Base-by-base conservation (phyloP, 352 stramenopile species). In the Globisporangium yorkense region DNA sequence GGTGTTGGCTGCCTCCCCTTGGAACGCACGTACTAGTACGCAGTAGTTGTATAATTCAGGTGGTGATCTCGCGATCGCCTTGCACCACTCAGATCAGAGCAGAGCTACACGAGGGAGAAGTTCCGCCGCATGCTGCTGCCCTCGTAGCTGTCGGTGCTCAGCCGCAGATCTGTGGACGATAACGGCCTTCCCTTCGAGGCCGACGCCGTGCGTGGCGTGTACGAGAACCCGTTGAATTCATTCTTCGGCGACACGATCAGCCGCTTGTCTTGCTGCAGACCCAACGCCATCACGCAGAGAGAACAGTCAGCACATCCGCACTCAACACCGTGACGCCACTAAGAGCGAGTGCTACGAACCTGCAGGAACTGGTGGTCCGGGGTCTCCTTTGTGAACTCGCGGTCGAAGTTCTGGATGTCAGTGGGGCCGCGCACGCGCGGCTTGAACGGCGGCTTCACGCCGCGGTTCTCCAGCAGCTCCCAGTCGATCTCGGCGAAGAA, bases 331-430 rank as follows among this genome's bases (percentile, higher is more conserved):
- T 27, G 24, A 27, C 24, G 24, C 24, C 24, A 27, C 24, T 27
- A 27, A 27, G 24, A 27, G 24, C 24, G 24, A 27, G 24, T 27
- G 24, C 24, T 27, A 80, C 72, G 37, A 54, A 83, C 74, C 67
- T 79, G 70, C 12, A 89, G 63, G 56, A 89, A 90, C 41, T 70
- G 70, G 50, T 91, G 77, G 62, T 91, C 81, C n/a, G 81, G 80
- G 9, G 79, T 66, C 51, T 94, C 84, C 58, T 89, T 89, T 21
- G 86, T 95, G 54, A 95, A 94, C 62, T 94, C 83, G 57, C 87
- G 84, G 60, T 95, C 85, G 61, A 95, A 95, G 61, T 95, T 95
- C 70, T 95, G 83, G 50, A 93, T 87, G 52, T 94, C 85, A 5
- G 83, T 94, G 0, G 80, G 75, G 24, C 75, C 76, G 33, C 82